phyloP scores from a whole-genome alignment of 805 yeast genomes.

The Scheffersomyces spartinae region DNA sequence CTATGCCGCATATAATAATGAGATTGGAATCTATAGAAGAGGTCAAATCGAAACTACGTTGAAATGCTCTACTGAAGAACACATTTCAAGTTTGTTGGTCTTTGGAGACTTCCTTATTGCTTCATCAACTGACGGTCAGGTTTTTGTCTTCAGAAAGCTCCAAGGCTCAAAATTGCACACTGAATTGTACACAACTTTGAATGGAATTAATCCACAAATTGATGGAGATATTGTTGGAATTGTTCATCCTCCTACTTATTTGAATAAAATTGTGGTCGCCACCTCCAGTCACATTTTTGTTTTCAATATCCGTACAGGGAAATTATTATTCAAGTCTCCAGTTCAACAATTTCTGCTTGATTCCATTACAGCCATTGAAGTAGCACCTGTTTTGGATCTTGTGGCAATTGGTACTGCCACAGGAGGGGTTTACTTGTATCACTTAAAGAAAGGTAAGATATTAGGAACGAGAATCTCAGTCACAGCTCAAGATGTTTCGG shows the following conservation, averaged over 20 bases:
- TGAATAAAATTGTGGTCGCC: slow-evolving; percentile 82
- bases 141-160: slow-evolving; percentile 46
- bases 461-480: slow-evolving; percentile 38
- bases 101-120: slow-evolving; percentile 77
- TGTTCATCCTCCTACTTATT: slow-evolving; percentile 80
- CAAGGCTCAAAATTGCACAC: slow-evolving; percentile 37
- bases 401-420: slow-evolving; percentile 64
- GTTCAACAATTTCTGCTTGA: slow-evolving; percentile 33
- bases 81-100: slow-evolving; percentile 38
- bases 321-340: slow-evolving; percentile 45
- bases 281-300: slow-evolving; percentile 53
- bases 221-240: slow-evolving; percentile 64
- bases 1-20: slow-evolving; percentile 61
- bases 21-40: slow-evolving; percentile 70
- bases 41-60: slow-evolving; percentile 47
- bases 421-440: slow-evolving; percentile 57
- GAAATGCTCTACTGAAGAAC: slow-evolving; percentile 19
- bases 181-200: slow-evolving; percentile 57
- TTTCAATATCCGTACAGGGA: slow-evolving; percentile 70
- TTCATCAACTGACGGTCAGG: slow-evolving; percentile 26
- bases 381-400: slow-evolving; percentile 81
- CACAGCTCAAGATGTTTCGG: slow-evolving; percentile 25
- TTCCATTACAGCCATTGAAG: slow-evolving; percentile 58
- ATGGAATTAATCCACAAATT: slow-evolving; percentile 36
- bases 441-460: slow-evolving; percentile 52